Base-by-base conservation (phyloP, 2,329 filamentous ascomycete species). In the Rhynchosporium secalis region DNA sequence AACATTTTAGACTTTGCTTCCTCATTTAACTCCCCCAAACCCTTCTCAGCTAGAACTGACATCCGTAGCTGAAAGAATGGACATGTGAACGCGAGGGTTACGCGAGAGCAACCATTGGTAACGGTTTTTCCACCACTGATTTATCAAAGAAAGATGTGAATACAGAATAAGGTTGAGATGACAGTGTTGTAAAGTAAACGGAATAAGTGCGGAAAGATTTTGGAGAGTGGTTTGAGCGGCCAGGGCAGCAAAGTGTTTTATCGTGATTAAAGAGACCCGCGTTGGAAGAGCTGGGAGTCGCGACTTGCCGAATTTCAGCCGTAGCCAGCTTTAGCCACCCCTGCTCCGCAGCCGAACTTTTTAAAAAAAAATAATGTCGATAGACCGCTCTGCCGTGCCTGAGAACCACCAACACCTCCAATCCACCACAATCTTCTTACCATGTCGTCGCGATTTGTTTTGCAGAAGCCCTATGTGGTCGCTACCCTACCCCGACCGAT, bases 401-500 rank as follows among this genome's bases (percentile, higher is more conserved):
- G 2, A 20, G n/a, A 38, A 31, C 33, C 28, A 38, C 28, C 20
- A 60, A n/a, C 46, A 56, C 20, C 45, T 63, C 56, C 51, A 59
- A 45, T 40, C 33, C 58, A 52, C 45, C 40, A 65, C 58, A 61
- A 31, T 47, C n/a, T 45, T 41, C 13, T 60, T 60, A 66, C 46
- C n/a, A 75, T 75, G 73, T 70, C 73, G 41, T 71, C 72, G 49
- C 82, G 83, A 66, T 85, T 86, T 70, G 82, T 83, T 65, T 81
- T 88, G 61, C 84, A 87, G 72, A 81, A 81, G 76, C 86, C 86
- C n/a, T 87, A 85, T 71, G 80, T 86, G 63, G 77, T 89, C 66
- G 83, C 85, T 40, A 77, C 83, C 8, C 76, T 89, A 51, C 85
- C 86, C 10, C 77, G 80, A 47, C 84, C 85, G 2, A 78, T 87